These are phyloP conservation scores for Chlamydomonas urium DNA, from an alignment of 139 green algal species.

Conservation along the genomic window DNA sequence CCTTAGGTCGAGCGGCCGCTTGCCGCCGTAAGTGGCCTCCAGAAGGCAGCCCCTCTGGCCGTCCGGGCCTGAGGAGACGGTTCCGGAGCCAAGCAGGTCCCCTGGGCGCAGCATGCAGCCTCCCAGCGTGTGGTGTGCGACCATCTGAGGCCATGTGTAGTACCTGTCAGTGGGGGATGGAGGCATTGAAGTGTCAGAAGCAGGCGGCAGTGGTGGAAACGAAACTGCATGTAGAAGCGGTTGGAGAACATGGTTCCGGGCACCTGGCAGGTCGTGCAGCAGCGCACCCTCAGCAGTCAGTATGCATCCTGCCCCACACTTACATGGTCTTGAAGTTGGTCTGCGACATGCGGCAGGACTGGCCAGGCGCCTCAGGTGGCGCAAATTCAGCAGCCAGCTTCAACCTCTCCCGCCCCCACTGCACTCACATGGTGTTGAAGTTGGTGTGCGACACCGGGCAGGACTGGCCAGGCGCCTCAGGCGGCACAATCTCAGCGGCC, in stretches of 20 bases:
- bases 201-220: neutral
- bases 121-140: slow-evolving; percentile 86
- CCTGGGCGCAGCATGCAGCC: slow-evolving; percentile 85
- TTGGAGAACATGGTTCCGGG: neutral
- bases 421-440: slow-evolving; percentile 70
- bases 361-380: slow-evolving; percentile 11
- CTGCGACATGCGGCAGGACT: slow-evolving; percentile 28
- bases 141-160: slow-evolving; percentile 88
- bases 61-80: slow-evolving; percentile 56
- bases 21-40: slow-evolving; percentile 6
- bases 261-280: no score
- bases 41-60: slow-evolving; percentile 7
- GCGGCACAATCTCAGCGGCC: slow-evolving; percentile 53
- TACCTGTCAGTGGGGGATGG: slow-evolving; percentile 48
- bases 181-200: neutral
- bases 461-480: neutral
- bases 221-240: neutral
- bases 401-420: neutral
- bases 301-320: slow-evolving; percentile 12
- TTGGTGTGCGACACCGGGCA: slow-evolving; percentile 54
- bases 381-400: no score
- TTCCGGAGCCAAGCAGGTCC: slow-evolving; percentile 85
- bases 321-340: slow-evolving; percentile 75
- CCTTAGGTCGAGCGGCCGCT: neutral
- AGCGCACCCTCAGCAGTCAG: no score